Evolutionary conservation across 2,329 filamentous ascomycete genomes (phyloP).

Genomic region (Beauveria sp.): DNA sequence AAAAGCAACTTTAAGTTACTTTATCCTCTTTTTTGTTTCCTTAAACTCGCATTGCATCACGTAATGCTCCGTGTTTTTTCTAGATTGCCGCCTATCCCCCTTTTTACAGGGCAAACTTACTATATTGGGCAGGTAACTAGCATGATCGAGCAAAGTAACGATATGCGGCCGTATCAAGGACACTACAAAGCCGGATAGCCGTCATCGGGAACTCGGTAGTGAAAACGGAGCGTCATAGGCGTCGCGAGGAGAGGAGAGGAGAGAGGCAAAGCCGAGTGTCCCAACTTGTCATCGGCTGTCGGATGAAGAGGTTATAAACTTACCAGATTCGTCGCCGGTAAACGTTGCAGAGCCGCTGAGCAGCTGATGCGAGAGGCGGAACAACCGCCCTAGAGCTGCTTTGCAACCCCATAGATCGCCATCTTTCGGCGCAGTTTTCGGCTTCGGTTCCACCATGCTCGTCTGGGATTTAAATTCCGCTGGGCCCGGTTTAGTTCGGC

Average conservation of each 20-base stretch:
- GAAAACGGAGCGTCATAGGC: background rate
- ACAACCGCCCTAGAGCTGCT: too few relatives aligned
- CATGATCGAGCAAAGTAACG: background rate
- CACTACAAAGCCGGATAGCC: slow-evolving; percentile 7
- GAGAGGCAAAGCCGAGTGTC: too few relatives aligned
- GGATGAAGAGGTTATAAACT: too few relatives aligned
- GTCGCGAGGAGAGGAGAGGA: too few relatives aligned
- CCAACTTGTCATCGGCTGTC: too few relatives aligned
- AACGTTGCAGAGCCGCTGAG: too few relatives aligned
- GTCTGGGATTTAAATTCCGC: background rate
- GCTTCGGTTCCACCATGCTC: background rate
- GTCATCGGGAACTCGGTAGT: background rate
- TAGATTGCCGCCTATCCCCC: background rate
- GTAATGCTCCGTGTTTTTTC: background rate
- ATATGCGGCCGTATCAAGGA: background rate
- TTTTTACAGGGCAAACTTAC: background rate
- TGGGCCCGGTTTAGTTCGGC: background rate
- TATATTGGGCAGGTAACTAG: slow-evolving; percentile 5
- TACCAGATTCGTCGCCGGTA: too few relatives aligned
- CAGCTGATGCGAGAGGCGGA: too few relatives aligned
- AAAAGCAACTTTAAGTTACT: too few relatives aligned
- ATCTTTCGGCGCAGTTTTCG: background rate
- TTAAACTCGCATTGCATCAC: background rate
- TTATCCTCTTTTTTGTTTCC: too few relatives aligned
- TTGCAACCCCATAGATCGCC: too few relatives aligned